phyloP scores from a whole-genome alignment of 805 yeast species.

The Alloascoidea africana region DNA sequence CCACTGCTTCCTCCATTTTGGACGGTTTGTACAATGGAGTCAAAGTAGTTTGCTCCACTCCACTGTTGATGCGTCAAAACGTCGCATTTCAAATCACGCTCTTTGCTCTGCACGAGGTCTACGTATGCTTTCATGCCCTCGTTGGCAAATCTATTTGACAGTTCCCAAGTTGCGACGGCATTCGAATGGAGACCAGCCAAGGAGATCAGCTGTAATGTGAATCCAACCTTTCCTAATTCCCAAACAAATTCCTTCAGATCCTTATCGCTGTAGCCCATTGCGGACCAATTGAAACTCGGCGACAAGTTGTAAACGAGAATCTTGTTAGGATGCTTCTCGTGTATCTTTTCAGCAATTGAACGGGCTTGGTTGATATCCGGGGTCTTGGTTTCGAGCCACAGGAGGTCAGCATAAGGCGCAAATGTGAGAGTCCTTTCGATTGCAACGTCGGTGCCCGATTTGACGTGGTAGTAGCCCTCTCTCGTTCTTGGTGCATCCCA shows the following conservation, averaged over 20 bases:
- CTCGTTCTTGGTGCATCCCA: slow-evolving; percentile 47
- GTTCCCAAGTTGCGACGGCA: slow-evolving; percentile 35
- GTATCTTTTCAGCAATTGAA: slow-evolving; percentile 29
- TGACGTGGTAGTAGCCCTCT: slow-evolving; percentile 38
- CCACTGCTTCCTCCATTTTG: slow-evolving; percentile 27
- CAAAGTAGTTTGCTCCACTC: slow-evolving; percentile 46
- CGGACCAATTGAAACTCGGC: slow-evolving; percentile 47
- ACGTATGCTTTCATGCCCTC: slow-evolving; percentile 51
- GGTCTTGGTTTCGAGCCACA: slow-evolving; percentile 49
- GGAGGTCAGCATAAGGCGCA: slow-evolving; percentile 43
- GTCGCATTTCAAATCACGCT: slow-evolving; percentile 30
- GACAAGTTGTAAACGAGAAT: slow-evolving; percentile 46
- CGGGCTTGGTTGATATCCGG: slow-evolving; percentile 39
- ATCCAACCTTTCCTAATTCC: slow-evolving; percentile 41
- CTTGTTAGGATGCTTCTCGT: slow-evolving; percentile 30
- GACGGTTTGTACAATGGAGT: slow-evolving; percentile 25
- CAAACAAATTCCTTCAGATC: slow-evolving; percentile 32
- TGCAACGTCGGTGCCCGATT: slow-evolving; percentile 37
- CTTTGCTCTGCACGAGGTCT: slow-evolving; percentile 31
- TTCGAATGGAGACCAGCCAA: slow-evolving; percentile 43
- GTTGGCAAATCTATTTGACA: slow-evolving; percentile 29
- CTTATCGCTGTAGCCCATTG: slow-evolving; percentile 34
- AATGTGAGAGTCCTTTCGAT: slow-evolving; percentile 35
- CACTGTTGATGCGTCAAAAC: slow-evolving; percentile 45
- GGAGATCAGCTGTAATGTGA: slow-evolving; percentile 42